Conservation (phyloP, 805 yeast genomes). For the Spathaspora sp. region DNA sequence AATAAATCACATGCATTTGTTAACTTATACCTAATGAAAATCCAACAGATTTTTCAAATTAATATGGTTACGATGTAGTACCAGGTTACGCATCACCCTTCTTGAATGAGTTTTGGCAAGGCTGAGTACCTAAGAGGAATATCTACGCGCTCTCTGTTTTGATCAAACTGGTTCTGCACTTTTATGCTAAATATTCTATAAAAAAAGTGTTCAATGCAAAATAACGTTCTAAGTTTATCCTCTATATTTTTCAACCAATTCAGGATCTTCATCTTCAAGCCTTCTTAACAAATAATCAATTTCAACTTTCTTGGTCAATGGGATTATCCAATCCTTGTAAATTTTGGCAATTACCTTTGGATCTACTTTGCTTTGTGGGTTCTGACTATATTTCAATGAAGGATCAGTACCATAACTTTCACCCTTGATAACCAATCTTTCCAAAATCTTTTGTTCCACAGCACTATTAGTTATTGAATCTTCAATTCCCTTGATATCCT, state of each 20-base stretch:
- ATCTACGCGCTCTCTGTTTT: background rate
- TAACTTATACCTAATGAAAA: background rate
- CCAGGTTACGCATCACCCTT: no score
- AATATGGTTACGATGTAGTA: no score
- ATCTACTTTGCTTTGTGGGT: constrained; percentile 67
- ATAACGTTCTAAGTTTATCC: background rate
- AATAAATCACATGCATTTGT: background rate
- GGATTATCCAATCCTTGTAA: constrained; percentile 86
- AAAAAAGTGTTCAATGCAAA: background rate
- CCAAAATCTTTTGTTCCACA: constrained; percentile 81
- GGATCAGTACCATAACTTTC: constrained; percentile 89
- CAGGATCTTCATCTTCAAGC: constrained; percentile 52
- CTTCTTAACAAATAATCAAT: constrained; percentile 85
- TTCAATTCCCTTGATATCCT: constrained; percentile 71
- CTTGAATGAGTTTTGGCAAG: no score
- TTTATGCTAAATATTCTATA: background rate
- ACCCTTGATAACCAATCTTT: constrained; percentile 76
- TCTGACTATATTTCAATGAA: constrained; percentile 64
- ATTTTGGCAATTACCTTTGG: constrained; percentile 80
- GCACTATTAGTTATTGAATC: constrained; percentile 80
- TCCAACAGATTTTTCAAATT: background rate
- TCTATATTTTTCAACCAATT: constrained; percentile 4
- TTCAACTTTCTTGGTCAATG: constrained; percentile 92
- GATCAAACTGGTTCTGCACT: background rate
- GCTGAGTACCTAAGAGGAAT: no score